These are phyloP conservation scores for Zymoseptoria pseudotritici DNA, from an alignment of 2,329 filamentous ascomycete genomes.

Conservation along the genomic window DNA sequence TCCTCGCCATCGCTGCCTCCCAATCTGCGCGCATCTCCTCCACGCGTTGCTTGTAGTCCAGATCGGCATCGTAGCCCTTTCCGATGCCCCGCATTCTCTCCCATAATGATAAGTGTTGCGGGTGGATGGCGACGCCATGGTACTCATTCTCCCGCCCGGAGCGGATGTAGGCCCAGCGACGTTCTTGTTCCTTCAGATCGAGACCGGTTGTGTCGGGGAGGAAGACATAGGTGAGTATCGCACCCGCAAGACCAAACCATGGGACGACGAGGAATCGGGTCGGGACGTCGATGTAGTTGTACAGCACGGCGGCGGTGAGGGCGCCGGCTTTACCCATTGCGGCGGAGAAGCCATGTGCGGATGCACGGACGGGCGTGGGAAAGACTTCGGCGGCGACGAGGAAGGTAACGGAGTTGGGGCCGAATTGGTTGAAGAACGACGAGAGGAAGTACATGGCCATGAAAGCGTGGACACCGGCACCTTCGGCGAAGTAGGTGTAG, in stretches of 20 bases:
- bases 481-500: conserved; percentile 71
- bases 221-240: conserved; percentile 75
- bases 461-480: conserved; percentile 72
- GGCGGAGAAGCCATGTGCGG: conserved; percentile 90
- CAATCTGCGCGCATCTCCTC: conserved; percentile 63
- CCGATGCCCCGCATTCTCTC: conserved; percentile 71
- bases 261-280: conserved; percentile 87
- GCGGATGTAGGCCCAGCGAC: conserved; percentile 82
- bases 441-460: conserved; percentile 98
- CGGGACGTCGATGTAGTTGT: conserved; percentile 85
- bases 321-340: conserved; percentile 84
- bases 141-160: conserved; percentile 72
- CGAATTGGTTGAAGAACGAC: conserved; percentile 98
- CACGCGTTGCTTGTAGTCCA: conserved; percentile 73
- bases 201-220: conserved; percentile 95
- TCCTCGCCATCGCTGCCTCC: conserved; percentile 49
- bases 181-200: conserved; percentile 94
- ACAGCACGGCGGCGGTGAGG: conserved; percentile 76
- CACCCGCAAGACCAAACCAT: conserved; percentile 87
- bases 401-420: conserved; percentile 94
- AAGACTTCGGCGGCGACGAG: conserved; percentile 94
- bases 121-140: conserved; percentile 87
- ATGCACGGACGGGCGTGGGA: conserved; percentile 85
- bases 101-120: conserved; percentile 79
- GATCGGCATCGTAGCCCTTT: conserved; percentile 74